phyloP scores from a whole-genome alignment of 768 basidiomycete species.

The Cystobasidiopsis lactophilus region DNA sequence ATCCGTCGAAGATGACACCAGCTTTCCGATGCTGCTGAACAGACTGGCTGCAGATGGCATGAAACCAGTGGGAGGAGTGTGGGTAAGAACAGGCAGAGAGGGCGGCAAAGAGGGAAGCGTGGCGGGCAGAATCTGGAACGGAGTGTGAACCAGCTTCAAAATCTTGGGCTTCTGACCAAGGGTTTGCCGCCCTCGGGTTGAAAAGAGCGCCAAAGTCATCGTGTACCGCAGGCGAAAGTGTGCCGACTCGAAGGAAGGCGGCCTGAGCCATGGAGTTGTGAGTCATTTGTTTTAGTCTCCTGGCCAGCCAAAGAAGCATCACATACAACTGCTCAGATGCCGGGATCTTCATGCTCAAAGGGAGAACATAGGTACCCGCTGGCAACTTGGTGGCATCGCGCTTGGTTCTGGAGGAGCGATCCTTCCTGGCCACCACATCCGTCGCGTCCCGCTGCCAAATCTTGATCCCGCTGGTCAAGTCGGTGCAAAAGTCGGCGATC shows the following conservation, averaged over 20 bases:
- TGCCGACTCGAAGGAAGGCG: conserved; percentile 19
- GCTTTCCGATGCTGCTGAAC: neutral
- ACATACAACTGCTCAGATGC: conserved; percentile 19
- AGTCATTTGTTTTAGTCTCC: too few species aligned
- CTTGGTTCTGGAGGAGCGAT: neutral
- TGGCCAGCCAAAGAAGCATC: too few species aligned
- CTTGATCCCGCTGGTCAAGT: conserved; percentile 17
- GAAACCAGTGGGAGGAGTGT: conserved; percentile 3
- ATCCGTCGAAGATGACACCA: neutral
- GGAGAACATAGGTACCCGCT: conserved; percentile 19
- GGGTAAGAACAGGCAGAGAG: conserved; percentile 18
- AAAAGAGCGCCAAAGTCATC: conserved; percentile 21
- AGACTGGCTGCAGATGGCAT: neutral
- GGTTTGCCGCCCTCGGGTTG: conserved; percentile 3
- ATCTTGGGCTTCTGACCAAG: conserved; percentile 14
- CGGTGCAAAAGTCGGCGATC: conserved; percentile 21
- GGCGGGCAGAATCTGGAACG: conserved; percentile 20
- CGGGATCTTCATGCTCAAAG: conserved; percentile 21
- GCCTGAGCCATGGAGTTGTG: too few species aligned
- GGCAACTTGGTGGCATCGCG: conserved; percentile 13
- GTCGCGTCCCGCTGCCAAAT: conserved; percentile 20
- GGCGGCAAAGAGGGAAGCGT: conserved; percentile 17
- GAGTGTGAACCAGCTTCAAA: conserved; percentile 19
- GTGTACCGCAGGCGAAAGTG: conserved; percentile 20
- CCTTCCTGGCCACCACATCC: neutral